phyloP scores from a whole-genome alignment of 2,329 filamentous ascomycete genomes.

The Ophioceras dolichostomum region DNA sequence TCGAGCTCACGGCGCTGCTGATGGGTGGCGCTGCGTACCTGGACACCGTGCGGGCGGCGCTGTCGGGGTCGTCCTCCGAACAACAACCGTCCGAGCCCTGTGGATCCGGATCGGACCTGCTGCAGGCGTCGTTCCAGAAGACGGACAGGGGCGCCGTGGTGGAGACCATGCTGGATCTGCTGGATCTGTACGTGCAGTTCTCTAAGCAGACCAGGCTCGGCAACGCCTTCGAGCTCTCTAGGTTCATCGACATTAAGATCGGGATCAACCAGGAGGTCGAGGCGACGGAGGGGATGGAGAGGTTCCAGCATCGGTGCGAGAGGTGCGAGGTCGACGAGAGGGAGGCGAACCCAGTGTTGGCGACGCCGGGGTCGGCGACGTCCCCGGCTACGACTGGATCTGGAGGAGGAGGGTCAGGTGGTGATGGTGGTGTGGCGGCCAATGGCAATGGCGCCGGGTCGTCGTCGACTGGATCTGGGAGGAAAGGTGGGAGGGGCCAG shows the following conservation, averaged over 20 bases:
- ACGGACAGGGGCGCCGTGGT: slow-evolving; percentile 34
- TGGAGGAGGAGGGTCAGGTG: slow-evolving; percentile 17
- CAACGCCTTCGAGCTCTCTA: slow-evolving; percentile 56
- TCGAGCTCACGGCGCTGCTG: slow-evolving; percentile 69
- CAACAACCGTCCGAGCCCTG: too few relatives aligned
- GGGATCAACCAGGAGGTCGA: slow-evolving; percentile 73
- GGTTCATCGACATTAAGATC: slow-evolving; percentile 80
- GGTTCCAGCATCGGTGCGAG: slow-evolving; percentile 51
- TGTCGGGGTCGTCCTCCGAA: slow-evolving; percentile 14
- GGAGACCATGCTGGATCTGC: slow-evolving; percentile 80
- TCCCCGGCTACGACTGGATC: slow-evolving; percentile 27
- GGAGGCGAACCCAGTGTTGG: slow-evolving; percentile 7
- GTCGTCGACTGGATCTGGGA: too few relatives aligned
- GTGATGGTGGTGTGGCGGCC: slow-evolving; percentile 16
- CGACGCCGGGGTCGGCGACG: slow-evolving; percentile 21
- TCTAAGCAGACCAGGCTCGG: slow-evolving; percentile 64
- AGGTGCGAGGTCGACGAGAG: slow-evolving; percentile 30
- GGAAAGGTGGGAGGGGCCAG: slow-evolving; percentile 20
- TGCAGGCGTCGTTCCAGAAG: slow-evolving; percentile 21
- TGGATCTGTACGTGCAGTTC: slow-evolving; percentile 88
- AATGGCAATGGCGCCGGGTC: slow-evolving; percentile 25
- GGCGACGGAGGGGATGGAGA: slow-evolving; percentile 40
- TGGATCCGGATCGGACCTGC: too few relatives aligned
- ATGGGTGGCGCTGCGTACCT: slow-evolving; percentile 40
- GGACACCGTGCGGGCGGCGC: slow-evolving; percentile 13